These are phyloP conservation scores for Oropetium thomaeum DNA, from an alignment of 176 grass and related monocot genomes.

Conservation along the genomic window DNA sequence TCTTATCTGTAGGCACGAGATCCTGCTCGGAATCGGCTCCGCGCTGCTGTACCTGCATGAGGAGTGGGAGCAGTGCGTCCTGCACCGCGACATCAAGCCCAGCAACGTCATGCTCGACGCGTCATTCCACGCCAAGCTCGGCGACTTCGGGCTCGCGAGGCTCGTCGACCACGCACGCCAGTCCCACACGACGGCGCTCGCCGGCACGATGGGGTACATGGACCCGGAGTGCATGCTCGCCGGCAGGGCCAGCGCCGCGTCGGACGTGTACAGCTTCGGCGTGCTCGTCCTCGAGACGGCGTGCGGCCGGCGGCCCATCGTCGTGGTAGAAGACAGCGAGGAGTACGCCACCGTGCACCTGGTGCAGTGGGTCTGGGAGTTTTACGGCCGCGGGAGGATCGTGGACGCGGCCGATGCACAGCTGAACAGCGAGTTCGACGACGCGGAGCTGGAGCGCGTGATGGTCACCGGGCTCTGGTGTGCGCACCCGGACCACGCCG, in stretches of 20 bases:
- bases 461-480: too few relatives aligned
- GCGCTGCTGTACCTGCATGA: too few relatives aligned
- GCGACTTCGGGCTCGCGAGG: constrained; percentile 36
- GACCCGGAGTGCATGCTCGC: constrained; percentile 26
- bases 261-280: constrained; percentile 48
- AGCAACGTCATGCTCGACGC: constrained; percentile 43
- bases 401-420: too few relatives aligned
- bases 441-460: too few relatives aligned
- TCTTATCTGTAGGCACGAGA: too few relatives aligned
- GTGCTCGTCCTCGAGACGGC: constrained; percentile 41
- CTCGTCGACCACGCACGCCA: constrained; percentile 34
- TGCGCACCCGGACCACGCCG: too few relatives aligned
- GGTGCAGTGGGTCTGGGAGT: too few relatives aligned
- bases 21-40: too few relatives aligned
- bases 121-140: constrained; percentile 34
- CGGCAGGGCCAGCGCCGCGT: constrained; percentile 14
- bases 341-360: too few relatives aligned
- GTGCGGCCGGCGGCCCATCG: constrained; percentile 20
- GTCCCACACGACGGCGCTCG: constrained; percentile 22
- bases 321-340: too few relatives aligned
- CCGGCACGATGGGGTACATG: constrained; percentile 39
- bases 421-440: too few relatives aligned
- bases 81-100: constrained; percentile 41
- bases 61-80: background rate
- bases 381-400: too few relatives aligned